Evolutionary conservation across 2,329 filamentous ascomycete genomes (phyloP).

Genomic region (Neonectria magnoliae): DNA sequence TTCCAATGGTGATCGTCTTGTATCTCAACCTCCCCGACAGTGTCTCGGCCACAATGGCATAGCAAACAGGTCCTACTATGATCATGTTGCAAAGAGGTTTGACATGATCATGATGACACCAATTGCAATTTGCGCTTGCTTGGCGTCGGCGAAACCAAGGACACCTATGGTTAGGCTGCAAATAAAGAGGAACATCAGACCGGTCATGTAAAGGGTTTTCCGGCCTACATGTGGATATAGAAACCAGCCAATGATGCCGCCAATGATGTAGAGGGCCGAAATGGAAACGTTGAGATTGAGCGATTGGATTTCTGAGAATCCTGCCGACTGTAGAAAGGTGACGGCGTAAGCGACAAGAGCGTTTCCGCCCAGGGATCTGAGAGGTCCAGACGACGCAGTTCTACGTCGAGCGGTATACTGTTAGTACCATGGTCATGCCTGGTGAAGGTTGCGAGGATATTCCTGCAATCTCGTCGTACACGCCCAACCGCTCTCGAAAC

Average conservation of each 20-base stretch:
- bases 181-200: too few species aligned
- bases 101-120: too few species aligned
- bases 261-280: conserved; percentile 53
- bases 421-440: not conserved
- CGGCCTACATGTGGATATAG: conserved; percentile 51
- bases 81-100: too few species aligned
- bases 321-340: conserved; percentile 51
- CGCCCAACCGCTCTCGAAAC: not conserved
- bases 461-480: not conserved
- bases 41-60: too few species aligned
- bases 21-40: too few species aligned
- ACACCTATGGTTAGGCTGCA: too few species aligned
- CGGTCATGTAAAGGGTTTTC: too few species aligned
- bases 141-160: too few species aligned
- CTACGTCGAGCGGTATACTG: not conserved
- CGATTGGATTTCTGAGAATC: conserved; percentile 48
- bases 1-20: too few species aligned
- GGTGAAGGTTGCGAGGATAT: too few species aligned
- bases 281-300: conserved; percentile 53
- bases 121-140: too few species aligned
- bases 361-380: conserved; percentile 50
- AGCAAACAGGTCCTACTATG: too few species aligned
- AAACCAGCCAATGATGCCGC: conserved; percentile 52
- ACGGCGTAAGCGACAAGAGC: conserved; percentile 50
- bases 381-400: conserved; percentile 52